Evolutionary conservation across 306 rosid genomes (phyloP).

Genomic region (Canavalia gladiata): DNA sequence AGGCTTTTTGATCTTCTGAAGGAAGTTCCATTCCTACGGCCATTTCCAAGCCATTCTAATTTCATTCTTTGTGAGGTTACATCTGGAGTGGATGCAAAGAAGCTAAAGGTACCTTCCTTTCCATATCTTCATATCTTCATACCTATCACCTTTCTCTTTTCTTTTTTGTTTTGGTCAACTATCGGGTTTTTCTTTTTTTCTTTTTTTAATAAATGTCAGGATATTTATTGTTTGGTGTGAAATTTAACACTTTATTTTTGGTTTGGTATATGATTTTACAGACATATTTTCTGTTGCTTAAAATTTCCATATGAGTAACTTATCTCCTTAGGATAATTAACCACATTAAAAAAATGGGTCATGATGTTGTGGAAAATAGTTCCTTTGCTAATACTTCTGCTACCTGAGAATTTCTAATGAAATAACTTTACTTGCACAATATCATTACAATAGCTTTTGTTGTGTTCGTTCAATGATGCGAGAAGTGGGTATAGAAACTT

Average conservation of each 20-base stretch:
- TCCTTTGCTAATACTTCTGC: background rate
- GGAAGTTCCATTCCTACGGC: slow-evolving; percentile 77
- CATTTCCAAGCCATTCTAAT: slow-evolving; percentile 92
- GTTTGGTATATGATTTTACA: slow-evolving; percentile 22
- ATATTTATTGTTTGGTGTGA: background rate
- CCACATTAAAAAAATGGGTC: background rate
- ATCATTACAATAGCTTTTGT: background rate
- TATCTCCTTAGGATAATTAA: background rate
- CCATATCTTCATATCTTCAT: background rate
- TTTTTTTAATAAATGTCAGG: background rate
- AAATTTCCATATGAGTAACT: background rate
- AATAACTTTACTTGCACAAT: background rate
- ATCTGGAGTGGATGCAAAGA: slow-evolving; percentile 85
- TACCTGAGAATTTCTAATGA: background rate
- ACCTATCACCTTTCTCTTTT: background rate
- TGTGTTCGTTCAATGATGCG: background rate
- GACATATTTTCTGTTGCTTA: background rate
- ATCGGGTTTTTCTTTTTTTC: background rate
- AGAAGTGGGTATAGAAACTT: background rate
- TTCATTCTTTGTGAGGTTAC: slow-evolving; percentile 94
- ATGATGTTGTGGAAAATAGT: background rate
- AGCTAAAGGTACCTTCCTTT: slow-evolving; percentile 74
- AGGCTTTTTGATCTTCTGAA: slow-evolving; percentile 78
- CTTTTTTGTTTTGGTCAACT: no score
- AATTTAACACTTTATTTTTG: background rate